Base-by-base conservation (phyloP, 2,329 filamentous ascomycete species). In the Aspergillus tanneri region DNA sequence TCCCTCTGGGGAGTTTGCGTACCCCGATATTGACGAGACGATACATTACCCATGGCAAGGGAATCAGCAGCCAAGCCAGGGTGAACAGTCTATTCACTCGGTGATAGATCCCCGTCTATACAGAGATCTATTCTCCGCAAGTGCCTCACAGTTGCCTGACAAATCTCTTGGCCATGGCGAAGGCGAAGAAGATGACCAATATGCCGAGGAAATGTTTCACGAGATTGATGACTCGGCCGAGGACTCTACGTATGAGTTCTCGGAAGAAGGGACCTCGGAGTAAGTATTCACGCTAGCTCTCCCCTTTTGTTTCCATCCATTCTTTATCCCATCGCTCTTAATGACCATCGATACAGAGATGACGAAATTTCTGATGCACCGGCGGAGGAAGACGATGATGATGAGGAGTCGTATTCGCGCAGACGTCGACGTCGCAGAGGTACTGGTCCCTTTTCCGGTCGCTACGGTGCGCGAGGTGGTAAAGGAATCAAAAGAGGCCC, bases 401-500 rank as follows among this genome's bases (percentile, higher is more conserved):
- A 57, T 41, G 59, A 64, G 18, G 62, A 57, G 27, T 53, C 46
- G 7, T 56, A 52, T 41, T 52, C 52, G 11, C 50, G 55, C 35
- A 59, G 64, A 25, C 59, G 60, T 18, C 63, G 64, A 5, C 64
- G 62, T 19, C 64, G 66, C 19, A 59, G 61, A 48, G 55, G 62
- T 21, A 61, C 56, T 14, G 66, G 67, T 2, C 62, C 56, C 7
- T 70, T 69, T 36, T 68, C 65, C 11, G 65, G 67, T 34, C 66
- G 67, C 14, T 69, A 56, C 46, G 68, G 68, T 35, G 68, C 68
- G 8, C 64, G 73, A 32, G 72, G 72, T 53, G 65, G 65, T n/a
- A 73, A 71, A 55, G 73, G 73, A 18, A 63, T 73, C 57, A 75
- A 69, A 53, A 65, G 72, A 57, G 75, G 75, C 3, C 72, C 72